These are phyloP conservation scores for Dentipellis sp. DNA, from an alignment of 768 basidiomycete genomes.

Conservation along the genomic window DNA sequence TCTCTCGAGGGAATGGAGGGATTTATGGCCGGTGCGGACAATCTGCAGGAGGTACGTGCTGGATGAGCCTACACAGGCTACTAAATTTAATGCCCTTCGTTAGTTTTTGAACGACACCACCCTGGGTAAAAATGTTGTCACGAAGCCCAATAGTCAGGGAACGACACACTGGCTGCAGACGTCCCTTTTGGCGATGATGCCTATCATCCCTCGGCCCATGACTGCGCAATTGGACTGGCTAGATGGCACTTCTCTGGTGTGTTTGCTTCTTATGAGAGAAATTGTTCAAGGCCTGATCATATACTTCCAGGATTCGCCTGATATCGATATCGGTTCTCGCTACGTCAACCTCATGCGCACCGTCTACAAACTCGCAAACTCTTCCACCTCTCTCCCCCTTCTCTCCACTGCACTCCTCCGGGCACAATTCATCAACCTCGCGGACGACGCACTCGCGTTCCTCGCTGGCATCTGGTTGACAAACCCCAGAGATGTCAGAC, in stretches of 20 bases:
- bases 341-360: conserved; percentile 55
- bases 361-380: conserved; percentile 62
- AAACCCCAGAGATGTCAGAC: conserved; percentile 6
- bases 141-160: conserved; percentile 51
- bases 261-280: neutral
- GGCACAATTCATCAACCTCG: conserved; percentile 57
- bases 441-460: conserved; percentile 68
- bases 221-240: conserved; percentile 45
- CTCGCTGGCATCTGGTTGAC: conserved; percentile 61
- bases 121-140: conserved; percentile 39
- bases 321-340: conserved; percentile 19
- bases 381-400: conserved; percentile 34
- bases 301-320: neutral
- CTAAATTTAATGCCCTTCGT: neutral
- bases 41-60: conserved; percentile 21
- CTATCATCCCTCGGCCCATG: conserved; percentile 38
- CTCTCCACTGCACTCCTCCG: conserved; percentile 52
- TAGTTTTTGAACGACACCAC: conserved; percentile 37
- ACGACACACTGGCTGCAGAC: conserved; percentile 51
- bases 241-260: conserved; percentile 4
- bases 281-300: too few species aligned
- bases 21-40: conserved; percentile 20
- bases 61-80: neutral
- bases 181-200: conserved; percentile 42
- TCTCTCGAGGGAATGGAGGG: conserved; percentile 36